Base-by-base conservation (phyloP, 306 rosid species). In the Mimosa pudica region DNA sequence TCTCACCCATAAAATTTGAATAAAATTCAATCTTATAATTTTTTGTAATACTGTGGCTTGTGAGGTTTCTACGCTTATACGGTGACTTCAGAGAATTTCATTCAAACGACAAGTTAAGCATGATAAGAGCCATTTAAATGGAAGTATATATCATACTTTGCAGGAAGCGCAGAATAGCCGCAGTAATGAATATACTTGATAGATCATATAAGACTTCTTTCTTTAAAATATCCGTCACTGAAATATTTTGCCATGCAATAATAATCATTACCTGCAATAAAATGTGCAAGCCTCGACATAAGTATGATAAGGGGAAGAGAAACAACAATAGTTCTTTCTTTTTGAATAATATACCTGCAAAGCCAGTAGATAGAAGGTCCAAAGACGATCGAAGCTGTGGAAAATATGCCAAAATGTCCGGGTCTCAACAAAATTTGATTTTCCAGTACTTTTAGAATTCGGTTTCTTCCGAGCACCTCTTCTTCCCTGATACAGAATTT, bases 101-200 rank as follows among this genome's bases (percentile, higher is more conserved):
- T 18, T 51, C 38, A 63, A 57, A 79, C 45, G 24, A 30, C 67
- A 80, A 65, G 55, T 69, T 12, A 63, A 6, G 70, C 77, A 74
- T 64, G 71, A 81, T 70, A 70, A 46, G 3, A 16, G 32, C 10
- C 80, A 77, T 80, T 67, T 42, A 75, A 57, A 78, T 70, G 60
- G 84, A 77, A 45, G 5, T 24, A 5, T 68, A 47, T 30, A 78
- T 52, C 89, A 47, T 95, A 95, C 99, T 90, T 79, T 95, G 99
- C 81, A 95, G 92, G 30, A 95, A 73, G 45, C 99, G 99, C 51
- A 95, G 90, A 82, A 92, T 2, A 32, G 99, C 98, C 70, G 99
- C 97, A 20, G 99, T 92, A 86, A 95, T 92, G 92, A 95, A 95
- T 85, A 95, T 86, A 80, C 98, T 95, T 20, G 99, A 91, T 68